Percentiles rank a stretch among this genome's conserved stretches.
Conservation (phyloP, 2,329 filamentous ascomycete genomes). For the Davidsoniella virescens region DNA sequence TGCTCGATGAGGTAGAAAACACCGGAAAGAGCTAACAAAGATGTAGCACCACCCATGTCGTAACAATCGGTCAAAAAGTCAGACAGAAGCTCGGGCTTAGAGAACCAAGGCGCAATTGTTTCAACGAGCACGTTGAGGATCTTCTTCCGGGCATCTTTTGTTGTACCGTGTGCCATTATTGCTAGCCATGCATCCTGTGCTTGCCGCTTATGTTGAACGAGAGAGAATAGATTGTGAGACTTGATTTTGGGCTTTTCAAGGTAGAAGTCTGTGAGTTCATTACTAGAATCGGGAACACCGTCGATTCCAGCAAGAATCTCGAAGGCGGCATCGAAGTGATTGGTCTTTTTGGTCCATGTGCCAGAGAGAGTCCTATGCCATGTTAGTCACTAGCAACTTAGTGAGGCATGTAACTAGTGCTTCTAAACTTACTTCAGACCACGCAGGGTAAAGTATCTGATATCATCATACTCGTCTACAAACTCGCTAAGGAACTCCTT, state of each 20-base stretch:
- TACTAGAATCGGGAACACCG: constrained; percentile 48
- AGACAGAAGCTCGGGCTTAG: constrained; percentile 73
- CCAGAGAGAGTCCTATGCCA: constrained; percentile 20
- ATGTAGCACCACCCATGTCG: constrained; percentile 69
- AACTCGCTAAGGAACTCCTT: constrained; percentile 65
- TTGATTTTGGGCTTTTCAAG: constrained; percentile 47
- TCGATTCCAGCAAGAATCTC: constrained; percentile 51
- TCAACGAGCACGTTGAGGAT: constrained; percentile 61
- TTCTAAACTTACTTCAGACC: constrained; percentile 45
- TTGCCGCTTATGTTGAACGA: constrained; percentile 57
- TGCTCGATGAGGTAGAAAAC: constrained; percentile 90
- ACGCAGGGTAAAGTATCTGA: constrained; percentile 68
- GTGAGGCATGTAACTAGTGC: constrained; percentile 3
- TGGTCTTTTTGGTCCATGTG: constrained; percentile 16
- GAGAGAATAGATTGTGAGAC: constrained; percentile 47
- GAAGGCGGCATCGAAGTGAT: constrained; percentile 39
- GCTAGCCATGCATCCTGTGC: constrained; percentile 80
- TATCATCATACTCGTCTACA: constrained; percentile 64
- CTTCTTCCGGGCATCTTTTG: constrained; percentile 59
- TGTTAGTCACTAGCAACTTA: constrained; percentile 7
- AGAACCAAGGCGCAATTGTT: constrained; percentile 78
- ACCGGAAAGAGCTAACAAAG: constrained; percentile 75
- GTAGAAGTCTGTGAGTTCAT: constrained; percentile 55
- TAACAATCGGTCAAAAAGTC: constrained; percentile 96
- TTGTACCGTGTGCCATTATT: constrained; percentile 50